These are phyloP conservation scores for Trichoderma parareesei DNA, from an alignment of 495 filamentous ascomycete species.

Conservation along the genomic window DNA sequence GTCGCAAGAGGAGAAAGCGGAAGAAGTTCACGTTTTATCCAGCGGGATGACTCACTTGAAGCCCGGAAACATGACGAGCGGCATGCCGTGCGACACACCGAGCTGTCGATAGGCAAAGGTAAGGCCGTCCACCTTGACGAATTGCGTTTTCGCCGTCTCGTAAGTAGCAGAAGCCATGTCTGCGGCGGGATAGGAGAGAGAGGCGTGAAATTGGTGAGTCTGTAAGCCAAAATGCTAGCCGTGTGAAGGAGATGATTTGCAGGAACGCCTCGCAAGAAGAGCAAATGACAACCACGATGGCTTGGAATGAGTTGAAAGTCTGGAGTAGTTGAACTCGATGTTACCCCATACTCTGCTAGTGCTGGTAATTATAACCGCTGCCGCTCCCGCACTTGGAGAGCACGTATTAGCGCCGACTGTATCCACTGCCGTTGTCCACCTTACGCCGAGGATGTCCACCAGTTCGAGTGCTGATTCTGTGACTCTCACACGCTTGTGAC, in stretches of 20 bases:
- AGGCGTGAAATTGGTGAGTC: not conserved
- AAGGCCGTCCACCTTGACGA: slow-evolving; percentile 18
- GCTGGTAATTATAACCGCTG: not conserved
- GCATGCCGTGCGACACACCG: slow-evolving; percentile 19
- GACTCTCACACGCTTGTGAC: too few species aligned
- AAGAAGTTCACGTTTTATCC: not conserved
- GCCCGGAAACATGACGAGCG: slow-evolving; percentile 25
- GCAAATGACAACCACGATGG: not conserved
- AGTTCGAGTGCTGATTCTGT: not conserved
- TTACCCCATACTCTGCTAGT: not conserved
- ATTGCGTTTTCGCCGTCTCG: slow-evolving; percentile 21
- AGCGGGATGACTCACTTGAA: slow-evolving; percentile 17
- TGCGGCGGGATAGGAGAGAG: too few species aligned
- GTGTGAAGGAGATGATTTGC: not conserved
- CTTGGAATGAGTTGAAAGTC: not conserved
- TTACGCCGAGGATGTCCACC: not conserved
- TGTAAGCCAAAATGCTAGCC: not conserved
- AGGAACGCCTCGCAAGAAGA: not conserved
- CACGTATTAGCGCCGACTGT: not conserved
- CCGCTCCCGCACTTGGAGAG: not conserved
- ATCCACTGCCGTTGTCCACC: not conserved
- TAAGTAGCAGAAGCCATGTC: slow-evolving; percentile 18
- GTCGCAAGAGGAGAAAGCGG: not conserved
- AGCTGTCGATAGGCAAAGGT: slow-evolving; percentile 22
- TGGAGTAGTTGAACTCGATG: not conserved